Percentiles rank a stretch among this genome's conserved stretches.
Evolutionary conservation across 768 basidiomycete genomes (phyloP).

Genomic region (Tylopilus rubrobrunneus): DNA sequence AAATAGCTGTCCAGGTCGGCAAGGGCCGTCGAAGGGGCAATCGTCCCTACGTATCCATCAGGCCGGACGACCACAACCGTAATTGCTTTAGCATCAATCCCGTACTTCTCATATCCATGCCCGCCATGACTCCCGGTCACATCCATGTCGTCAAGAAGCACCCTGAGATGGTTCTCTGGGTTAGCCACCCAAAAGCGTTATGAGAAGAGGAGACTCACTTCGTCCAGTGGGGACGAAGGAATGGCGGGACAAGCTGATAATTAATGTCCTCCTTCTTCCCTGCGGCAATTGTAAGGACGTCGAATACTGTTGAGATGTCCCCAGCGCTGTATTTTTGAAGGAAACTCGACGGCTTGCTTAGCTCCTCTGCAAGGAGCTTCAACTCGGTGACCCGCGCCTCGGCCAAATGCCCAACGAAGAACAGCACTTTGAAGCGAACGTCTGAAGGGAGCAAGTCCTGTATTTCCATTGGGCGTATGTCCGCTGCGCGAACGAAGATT

Average conservation of each 20-base stretch:
- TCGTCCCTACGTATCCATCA: constrained; percentile 38
- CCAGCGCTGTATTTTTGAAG: constrained; percentile 26
- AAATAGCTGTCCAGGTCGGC: constrained; percentile 38
- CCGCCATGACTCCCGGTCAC: constrained; percentile 30
- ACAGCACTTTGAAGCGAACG: constrained; percentile 35
- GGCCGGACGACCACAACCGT: constrained; percentile 38
- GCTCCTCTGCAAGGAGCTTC: constrained; percentile 23
- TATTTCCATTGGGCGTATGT: constrained; percentile 36
- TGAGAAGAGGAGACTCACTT: constrained; percentile 29
- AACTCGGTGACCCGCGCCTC: constrained; percentile 22
- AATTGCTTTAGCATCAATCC: constrained; percentile 26
- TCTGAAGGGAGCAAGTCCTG: constrained; percentile 39
- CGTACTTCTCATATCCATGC: constrained; percentile 32
- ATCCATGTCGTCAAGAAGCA: constrained; percentile 36
- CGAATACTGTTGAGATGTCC: constrained; percentile 30
- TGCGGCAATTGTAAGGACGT: constrained; percentile 23
- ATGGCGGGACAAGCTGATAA: constrained; percentile 32
- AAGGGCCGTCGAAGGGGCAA: constrained; percentile 32
- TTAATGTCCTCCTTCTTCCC: constrained; percentile 33
- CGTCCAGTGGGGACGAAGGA: constrained; percentile 40
- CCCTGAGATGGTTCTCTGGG: constrained; percentile 18
- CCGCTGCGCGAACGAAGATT: constrained; percentile 33
- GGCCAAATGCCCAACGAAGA: constrained; percentile 32
- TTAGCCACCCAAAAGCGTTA: neutral
- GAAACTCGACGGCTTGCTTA: constrained; percentile 25